These are phyloP conservation scores for Yarrowia porcina DNA, from an alignment of 805 yeast species.

Conservation along the genomic window DNA sequence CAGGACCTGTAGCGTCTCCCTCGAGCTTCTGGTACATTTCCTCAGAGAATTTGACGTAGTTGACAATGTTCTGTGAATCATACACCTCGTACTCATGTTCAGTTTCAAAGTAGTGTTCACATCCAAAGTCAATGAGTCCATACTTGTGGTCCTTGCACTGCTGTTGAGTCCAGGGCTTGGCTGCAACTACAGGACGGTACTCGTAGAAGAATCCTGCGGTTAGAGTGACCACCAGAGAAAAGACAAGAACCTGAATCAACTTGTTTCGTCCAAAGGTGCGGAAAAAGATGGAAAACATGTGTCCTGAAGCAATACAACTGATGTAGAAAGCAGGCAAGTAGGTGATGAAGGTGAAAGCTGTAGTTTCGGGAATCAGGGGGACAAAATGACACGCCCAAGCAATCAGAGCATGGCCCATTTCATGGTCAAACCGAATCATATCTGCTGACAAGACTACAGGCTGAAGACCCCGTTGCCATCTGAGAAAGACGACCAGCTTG, in stretches of 20 bases:
- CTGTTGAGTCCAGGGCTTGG: conserved; percentile 8
- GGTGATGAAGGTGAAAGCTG: conserved; percentile 73
- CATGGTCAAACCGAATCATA: conserved; percentile 56
- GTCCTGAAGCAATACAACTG: conserved; percentile 62
- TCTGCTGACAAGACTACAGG: conserved; percentile 3
- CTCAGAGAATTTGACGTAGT: conserved; percentile 18
- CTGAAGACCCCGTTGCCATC: conserved; percentile 28
- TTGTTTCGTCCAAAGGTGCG: conserved; percentile 24
- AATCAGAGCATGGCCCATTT: conserved; percentile 55
- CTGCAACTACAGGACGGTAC: conserved; percentile 18
- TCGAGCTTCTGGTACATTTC: conserved; percentile 23
- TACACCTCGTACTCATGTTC: conserved; percentile 6
- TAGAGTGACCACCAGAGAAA: conserved; percentile 27
- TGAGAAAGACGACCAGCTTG: conserved; percentile 18
- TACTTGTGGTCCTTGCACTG: neutral
- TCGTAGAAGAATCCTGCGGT: neutral
- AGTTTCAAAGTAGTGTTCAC: conserved; percentile 7
- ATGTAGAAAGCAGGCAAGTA: conserved; percentile 81
- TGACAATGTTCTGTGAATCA: conserved; percentile 25
- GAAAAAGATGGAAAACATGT: conserved; percentile 53
- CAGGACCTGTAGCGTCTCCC: neutral
- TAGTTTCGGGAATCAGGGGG: conserved; percentile 74
- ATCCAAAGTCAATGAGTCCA: conserved; percentile 19
- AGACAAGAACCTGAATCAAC: neutral
- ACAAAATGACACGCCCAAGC: conserved; percentile 73